Evolutionary conservation across 2,329 filamentous ascomycete genomes (phyloP), one percentile per base, ranked within the genome.

Genomic region (Nakataea oryzae): DNA sequence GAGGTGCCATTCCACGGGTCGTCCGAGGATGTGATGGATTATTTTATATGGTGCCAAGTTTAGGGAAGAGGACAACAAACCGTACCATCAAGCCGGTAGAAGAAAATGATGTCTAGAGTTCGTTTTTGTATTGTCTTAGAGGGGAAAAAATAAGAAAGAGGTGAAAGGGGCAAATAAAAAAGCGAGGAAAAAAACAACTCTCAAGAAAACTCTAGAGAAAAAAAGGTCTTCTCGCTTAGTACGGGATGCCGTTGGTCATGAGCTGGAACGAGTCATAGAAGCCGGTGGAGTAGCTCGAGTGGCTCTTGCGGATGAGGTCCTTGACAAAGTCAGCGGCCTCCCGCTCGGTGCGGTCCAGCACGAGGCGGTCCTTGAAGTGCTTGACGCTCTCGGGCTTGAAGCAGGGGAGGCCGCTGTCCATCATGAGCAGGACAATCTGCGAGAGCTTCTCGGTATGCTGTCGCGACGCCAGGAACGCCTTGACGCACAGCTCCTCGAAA

Each of bases 221-320:
- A 56, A 56, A 28, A 56, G 17, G 27, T 14, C 11, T 24, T 28
- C 54, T 28, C n/a, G 28, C 32, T 69, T 82, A 96, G 72, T 96
- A 97, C 41, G 95, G 95, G 74, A 99, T 99, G 8, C 93, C 95
- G 72, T 99, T 97, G 34, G 95, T 97, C 76, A 97, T 78, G 70
- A 97, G 79, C 79, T 99, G 95, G 81, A 97, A 99, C 74, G 96
- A 91, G 77, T 99, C 96, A 74, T 99, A 99, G 58, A 93, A 89
- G 67, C 91, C 92, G 1, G 95, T 99, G 62, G 89, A 93, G 72
- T 95, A 90, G 76, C 90, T 97, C 63, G 87, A 85, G 70, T 95
- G 90, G 72, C 93, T 97, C 82, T 89, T 96, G 79, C 87, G 88
- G 71, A 97, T 89, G 69, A 97, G 78, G 62, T 90, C 90, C 67